Base-by-base conservation (phyloP, 306 rosid species). In the Cicer judaicum region DNA sequence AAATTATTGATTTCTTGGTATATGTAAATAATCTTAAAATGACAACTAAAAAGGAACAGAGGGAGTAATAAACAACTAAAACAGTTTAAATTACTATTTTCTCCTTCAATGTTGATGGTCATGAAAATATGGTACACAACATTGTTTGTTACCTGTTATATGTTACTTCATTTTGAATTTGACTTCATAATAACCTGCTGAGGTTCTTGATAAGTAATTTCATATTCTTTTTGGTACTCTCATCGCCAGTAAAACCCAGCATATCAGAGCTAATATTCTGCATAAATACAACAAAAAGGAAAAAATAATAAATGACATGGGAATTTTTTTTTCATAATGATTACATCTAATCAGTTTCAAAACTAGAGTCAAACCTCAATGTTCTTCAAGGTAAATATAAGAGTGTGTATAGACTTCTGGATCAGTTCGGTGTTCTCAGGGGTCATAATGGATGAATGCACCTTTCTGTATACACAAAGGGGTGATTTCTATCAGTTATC, bases 191-290 rank as follows among this genome's bases (percentile, higher is more conserved):
- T 53, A 93, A 82, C 83, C 97, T 86, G 89, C 98, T 93, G 56
- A 93, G 97, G 55, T 89, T 85, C 83, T 85, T 89, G 90, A 93
- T 93, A 70, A 93, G 96, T 67, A 91, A 14, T 75, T 93, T 93
- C 79, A 93, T 80, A 83, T 88, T 91, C 86, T 43, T 80, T 72
- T 90, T 89, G 16, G 97, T 89, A 64, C 88, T 84, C 73, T 93
- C 97, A 38, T 93, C 98, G 3, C 98, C 93, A 7, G 97, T 91
- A 80, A 93, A 91, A 72, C 97, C 93, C 72, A 91, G 81, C 61
- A 93, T 50, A 70, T 93, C 98, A 4, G 98, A 91, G 84, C 92
- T 93, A 68, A 91, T 82, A 80, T 80, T 93, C 97, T 93, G 89
- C 83, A 85, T 36, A 57, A 43, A 56, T 38, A 54, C 14, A 65